Conservation (phyloP, 2,329 filamentous ascomycete species). For the Volutella citrinella region DNA sequence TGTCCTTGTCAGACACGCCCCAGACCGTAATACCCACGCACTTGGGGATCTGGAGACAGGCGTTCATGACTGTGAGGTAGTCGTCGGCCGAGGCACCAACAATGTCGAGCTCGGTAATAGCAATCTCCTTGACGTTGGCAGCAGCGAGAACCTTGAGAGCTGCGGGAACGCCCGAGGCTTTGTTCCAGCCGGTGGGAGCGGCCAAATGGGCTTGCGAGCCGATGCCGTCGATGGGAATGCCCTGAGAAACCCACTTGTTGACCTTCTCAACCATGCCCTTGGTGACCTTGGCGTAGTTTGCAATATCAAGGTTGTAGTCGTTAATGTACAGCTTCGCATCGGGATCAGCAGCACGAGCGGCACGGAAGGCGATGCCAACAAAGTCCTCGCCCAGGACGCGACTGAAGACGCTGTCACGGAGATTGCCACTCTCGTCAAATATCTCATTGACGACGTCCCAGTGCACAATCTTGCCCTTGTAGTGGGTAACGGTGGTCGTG, state of each 20-base stretch:
- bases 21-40: constrained; percentile 68
- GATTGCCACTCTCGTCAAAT: constrained; percentile 57
- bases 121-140: constrained; percentile 53
- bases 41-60: constrained; percentile 54
- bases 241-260: constrained; percentile 59
- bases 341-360: constrained; percentile 65
- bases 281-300: constrained; percentile 59
- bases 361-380: constrained; percentile 66
- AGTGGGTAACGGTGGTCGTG: constrained; percentile 53
- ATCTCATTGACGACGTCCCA: constrained; percentile 67
- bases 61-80: constrained; percentile 56
- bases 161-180: constrained; percentile 46
- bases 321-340: constrained; percentile 72
- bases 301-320: constrained; percentile 66
- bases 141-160: constrained; percentile 52
- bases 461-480: constrained; percentile 60
- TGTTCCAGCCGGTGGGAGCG: constrained; percentile 43
- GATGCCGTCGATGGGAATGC: constrained; percentile 51
- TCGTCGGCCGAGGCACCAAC: constrained; percentile 51
- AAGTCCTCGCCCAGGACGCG: constrained; percentile 68
- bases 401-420: constrained; percentile 62
- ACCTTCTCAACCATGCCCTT: constrained; percentile 56
- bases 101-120: constrained; percentile 69
- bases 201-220: constrained; percentile 56
- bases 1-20: constrained; percentile 45